These are phyloP conservation scores for Rhodotorula sp. DNA, from an alignment of 1,284 basidiomycete genomes.

Conservation along the genomic window DNA sequence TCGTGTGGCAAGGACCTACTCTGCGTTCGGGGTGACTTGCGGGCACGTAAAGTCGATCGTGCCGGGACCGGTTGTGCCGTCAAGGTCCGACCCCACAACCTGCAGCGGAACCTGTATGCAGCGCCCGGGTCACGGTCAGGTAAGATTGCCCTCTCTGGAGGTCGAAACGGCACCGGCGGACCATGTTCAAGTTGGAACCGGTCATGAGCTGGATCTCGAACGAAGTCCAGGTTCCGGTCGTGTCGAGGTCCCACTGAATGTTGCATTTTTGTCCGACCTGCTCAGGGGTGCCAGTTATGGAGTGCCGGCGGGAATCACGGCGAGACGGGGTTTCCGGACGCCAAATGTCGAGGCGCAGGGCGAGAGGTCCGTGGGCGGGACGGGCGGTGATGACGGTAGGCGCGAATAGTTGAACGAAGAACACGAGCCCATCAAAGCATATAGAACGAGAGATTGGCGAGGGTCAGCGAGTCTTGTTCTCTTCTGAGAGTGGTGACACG, in stretches of 20 bases:
- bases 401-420: too few species aligned
- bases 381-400: too few species aligned
- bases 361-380: too few species aligned
- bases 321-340: neutral
- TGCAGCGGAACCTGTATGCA: conserved; percentile 17
- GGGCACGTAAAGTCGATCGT: conserved; percentile 65
- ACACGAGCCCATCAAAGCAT: too few species aligned
- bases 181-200: conserved; percentile 46
- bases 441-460: too few species aligned
- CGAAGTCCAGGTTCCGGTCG: conserved; percentile 27
- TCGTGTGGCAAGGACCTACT: too few species aligned
- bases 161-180: neutral
- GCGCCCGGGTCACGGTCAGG: conserved; percentile 1
- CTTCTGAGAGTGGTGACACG: neutral
- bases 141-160: neutral
- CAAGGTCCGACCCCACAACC: conserved; percentile 29
- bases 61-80: conserved; percentile 45
- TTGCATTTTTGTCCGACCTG: conserved; percentile 19
- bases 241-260: conserved; percentile 28
- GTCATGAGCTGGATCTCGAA: conserved; percentile 54
- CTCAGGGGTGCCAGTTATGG: neutral
- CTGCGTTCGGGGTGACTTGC: conserved; percentile 61
- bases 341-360: neutral
- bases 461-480: too few species aligned
- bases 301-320: too few species aligned